Conservation (phyloP, 129 eudicot genomes). For the Arctium lappa region DNA sequence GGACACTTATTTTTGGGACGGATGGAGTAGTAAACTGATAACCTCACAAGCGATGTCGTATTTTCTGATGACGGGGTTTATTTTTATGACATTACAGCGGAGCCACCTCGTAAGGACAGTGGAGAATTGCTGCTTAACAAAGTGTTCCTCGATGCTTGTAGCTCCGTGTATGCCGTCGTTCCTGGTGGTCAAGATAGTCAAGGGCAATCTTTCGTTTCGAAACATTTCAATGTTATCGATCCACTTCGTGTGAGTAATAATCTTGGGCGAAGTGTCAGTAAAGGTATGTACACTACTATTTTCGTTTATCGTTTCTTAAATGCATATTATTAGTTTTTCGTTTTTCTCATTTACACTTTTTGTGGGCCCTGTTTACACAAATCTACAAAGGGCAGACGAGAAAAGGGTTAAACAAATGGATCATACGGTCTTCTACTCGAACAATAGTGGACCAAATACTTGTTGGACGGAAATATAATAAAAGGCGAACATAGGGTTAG, state of each 20-base stretch:
- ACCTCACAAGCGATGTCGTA: neutral
- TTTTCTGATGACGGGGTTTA: conserved; percentile 15
- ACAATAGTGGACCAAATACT: neutral
- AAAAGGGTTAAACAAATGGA: neutral
- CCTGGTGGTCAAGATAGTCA: conserved; percentile 83
- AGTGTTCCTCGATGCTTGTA: conserved; percentile 84
- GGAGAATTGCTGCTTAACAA: conserved; percentile 82
- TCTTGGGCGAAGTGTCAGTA: conserved; percentile 97
- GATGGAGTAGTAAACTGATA: neutral
- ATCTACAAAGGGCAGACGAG: neutral
- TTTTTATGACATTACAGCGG: conserved; percentile 48
- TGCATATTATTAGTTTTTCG: neutral
- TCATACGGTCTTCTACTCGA: neutral
- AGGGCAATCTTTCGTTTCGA: conserved; percentile 77
- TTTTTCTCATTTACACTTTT: neutral
- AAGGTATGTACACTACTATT: conserved; percentile 46
- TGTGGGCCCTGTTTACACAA: neutral
- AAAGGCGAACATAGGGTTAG: too few relatives aligned
- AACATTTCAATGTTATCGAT: conserved; percentile 87
- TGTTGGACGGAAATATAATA: neutral
- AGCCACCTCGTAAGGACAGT: conserved; percentile 88
- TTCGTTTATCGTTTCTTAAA: neutral
- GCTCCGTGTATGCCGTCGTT: conserved; percentile 76
- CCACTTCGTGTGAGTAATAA: conserved; percentile 90
- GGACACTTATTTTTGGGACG: too few relatives aligned